These are phyloP conservation scores for Tricholoma flavovirens DNA, from an alignment of 768 basidiomycete genomes.

Conservation along the genomic window DNA sequence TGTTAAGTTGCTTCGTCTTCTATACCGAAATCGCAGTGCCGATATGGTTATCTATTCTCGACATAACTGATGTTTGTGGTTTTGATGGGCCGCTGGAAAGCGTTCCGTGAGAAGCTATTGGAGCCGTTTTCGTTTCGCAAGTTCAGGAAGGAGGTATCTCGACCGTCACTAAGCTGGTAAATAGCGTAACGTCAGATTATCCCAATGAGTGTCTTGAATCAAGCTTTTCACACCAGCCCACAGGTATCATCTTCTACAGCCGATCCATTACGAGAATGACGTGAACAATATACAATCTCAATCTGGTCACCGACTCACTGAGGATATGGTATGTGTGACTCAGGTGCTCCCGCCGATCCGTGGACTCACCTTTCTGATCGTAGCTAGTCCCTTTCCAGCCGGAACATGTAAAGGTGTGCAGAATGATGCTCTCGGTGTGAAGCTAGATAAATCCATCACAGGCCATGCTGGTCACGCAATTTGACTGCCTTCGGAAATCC, in stretches of 20 bases:
- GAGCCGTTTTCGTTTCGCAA: slow-evolving; percentile 27
- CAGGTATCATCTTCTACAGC: slow-evolving; percentile 13
- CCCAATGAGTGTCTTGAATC: slow-evolving; percentile 21
- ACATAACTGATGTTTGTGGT: neutral
- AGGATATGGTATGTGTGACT: slow-evolving; percentile 23
- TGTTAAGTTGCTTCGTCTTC: neutral
- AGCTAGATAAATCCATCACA: neutral
- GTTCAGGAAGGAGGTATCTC: slow-evolving; percentile 21
- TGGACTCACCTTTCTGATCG: neutral
- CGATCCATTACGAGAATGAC: slow-evolving; percentile 21
- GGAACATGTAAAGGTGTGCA: slow-evolving; percentile 21
- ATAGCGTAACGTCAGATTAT: slow-evolving; percentile 26
- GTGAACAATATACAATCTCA: slow-evolving; percentile 20
- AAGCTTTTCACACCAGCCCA: neutral
- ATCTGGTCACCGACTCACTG: slow-evolving; percentile 25
- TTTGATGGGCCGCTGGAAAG: neutral
- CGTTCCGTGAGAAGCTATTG: slow-evolving; percentile 10
- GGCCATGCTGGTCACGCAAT: neutral
- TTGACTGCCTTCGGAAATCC: neutral
- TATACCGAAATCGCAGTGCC: neutral
- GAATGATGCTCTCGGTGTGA: slow-evolving; percentile 16
- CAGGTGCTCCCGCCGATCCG: neutral
- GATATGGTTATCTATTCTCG: neutral
- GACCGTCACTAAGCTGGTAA: slow-evolving; percentile 13
- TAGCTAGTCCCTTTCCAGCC: slow-evolving; percentile 41